These are phyloP conservation scores for Geum urbanum DNA, from an alignment of 306 rosid genomes.

Conservation along the genomic window DNA sequence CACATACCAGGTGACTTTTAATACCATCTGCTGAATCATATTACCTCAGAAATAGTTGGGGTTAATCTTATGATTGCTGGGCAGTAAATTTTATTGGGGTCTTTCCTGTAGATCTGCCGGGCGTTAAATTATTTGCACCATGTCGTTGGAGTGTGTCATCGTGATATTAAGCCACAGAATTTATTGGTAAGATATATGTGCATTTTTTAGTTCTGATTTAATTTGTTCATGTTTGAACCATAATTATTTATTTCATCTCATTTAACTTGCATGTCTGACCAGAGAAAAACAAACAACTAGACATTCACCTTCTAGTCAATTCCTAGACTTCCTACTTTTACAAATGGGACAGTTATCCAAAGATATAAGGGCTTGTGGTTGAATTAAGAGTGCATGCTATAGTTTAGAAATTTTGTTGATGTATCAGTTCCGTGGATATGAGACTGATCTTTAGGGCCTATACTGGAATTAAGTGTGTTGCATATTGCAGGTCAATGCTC, in stretches of 20 bases:
- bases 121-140: constrained; percentile 77
- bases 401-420: neutral
- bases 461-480: constrained; percentile 6
- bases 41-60: constrained; percentile 2
- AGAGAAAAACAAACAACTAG: neutral
- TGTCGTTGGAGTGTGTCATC: constrained; percentile 85
- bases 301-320: neutral
- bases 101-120: constrained; percentile 76
- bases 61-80: neutral
- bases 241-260: neutral
- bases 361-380: neutral
- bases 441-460: neutral
- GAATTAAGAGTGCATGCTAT: neutral
- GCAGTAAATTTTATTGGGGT: constrained; percentile 20
- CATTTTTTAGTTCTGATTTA: neutral
- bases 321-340: neutral
- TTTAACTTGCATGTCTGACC: neutral
- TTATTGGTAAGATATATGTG: constrained; percentile 51
- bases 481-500: constrained; percentile 63
- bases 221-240: neutral
- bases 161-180: constrained; percentile 95
- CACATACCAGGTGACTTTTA: constrained; percentile 62
- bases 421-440: neutral
- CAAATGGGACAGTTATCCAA: neutral
- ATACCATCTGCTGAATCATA: constrained; percentile 1